A percentile compares a stretch with the other conserved stretches of the same genome.
phyloP scores from a whole-genome alignment of 148 eudicot species.

The Camellia granthamiana region DNA sequence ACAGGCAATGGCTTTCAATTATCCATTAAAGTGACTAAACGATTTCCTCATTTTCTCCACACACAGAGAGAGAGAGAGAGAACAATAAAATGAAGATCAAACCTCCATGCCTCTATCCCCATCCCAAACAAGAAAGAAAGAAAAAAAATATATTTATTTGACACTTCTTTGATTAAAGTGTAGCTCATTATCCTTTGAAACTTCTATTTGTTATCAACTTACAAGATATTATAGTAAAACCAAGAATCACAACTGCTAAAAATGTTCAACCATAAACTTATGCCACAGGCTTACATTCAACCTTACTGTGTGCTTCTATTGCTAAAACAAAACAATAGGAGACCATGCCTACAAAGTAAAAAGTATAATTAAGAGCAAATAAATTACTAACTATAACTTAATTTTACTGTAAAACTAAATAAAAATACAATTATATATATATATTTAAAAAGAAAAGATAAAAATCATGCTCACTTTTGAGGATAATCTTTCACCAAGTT shows the following conservation, averaged over 20 bases:
- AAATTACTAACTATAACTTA: too few relatives aligned
- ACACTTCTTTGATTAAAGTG: neutral
- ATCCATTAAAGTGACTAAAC: too few relatives aligned
- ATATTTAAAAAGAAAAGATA: neutral
- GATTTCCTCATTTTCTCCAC: neutral
- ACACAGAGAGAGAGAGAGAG: too few relatives aligned
- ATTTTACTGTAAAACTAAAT: too few relatives aligned
- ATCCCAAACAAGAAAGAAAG: neutral
- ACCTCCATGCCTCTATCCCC: neutral
- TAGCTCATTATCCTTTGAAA: neutral
- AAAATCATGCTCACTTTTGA: constrained; percentile 67
- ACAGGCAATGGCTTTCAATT: too few relatives aligned
- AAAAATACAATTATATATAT: neutral
- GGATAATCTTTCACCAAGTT: constrained; percentile 95
- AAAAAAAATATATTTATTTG: too few relatives aligned
- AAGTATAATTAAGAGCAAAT: too few relatives aligned
- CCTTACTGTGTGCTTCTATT: neutral
- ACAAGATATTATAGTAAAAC: neutral
- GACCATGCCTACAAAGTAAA: neutral
- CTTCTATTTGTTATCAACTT: neutral
- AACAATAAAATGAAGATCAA: neutral
- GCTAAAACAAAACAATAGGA: neutral
- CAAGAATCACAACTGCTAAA: neutral
- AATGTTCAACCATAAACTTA: neutral
- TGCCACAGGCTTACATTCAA: neutral